Evolutionary conservation across 768 basidiomycete genomes (phyloP), one percentile per base, ranked within the genome.

Genomic region (Hericium coralloides): DNA sequence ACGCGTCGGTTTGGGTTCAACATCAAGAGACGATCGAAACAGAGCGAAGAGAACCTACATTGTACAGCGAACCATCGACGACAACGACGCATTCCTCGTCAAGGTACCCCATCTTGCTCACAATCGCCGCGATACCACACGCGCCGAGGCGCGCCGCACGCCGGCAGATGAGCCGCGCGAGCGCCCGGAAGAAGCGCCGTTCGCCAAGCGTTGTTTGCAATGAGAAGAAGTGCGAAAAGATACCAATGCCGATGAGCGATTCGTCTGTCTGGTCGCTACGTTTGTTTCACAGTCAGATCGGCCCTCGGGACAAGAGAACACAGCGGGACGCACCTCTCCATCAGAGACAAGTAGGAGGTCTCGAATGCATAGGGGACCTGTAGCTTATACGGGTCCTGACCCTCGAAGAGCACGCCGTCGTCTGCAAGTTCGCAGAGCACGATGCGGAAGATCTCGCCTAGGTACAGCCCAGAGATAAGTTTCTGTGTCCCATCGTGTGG

Each of bases 321-420:
- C 23, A 47, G 12, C 49, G 8, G 8, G 9, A 59, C 73, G 55
- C 60, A 89, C 92, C 85, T 90, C 74, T 98, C 95, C 87, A 99
- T 97, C 45, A 98, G 77, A 39, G 92, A 95, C 59, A 99, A 74
- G 77, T 98, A 98, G 1, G 95, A 95, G 2, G 97, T 99, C 70
- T 99, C 95, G 65, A 99, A 85, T 26, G 81, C 85, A 69, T 94
- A 94, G 18, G 93, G 83, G 62, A 81, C 89, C 72, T 98, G 95
- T 38, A 99, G 82, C 76, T 98, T 98, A 81, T 98, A 98, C 1
- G 95, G 95, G 69, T 95, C 92, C 72, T 99, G 95, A 22, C 95
- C 94, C 31, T 97, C 80, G 84, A 99, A 99, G 54, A 99, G 81
- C 22, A 95, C 89, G 71, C 95, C 97, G 62, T 94, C 89, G 67